Evolutionary conservation across 2,329 filamentous ascomycete species (phyloP), one percentile per base, ranked within the genome.

Genomic region (Dactylellina sp.): DNA sequence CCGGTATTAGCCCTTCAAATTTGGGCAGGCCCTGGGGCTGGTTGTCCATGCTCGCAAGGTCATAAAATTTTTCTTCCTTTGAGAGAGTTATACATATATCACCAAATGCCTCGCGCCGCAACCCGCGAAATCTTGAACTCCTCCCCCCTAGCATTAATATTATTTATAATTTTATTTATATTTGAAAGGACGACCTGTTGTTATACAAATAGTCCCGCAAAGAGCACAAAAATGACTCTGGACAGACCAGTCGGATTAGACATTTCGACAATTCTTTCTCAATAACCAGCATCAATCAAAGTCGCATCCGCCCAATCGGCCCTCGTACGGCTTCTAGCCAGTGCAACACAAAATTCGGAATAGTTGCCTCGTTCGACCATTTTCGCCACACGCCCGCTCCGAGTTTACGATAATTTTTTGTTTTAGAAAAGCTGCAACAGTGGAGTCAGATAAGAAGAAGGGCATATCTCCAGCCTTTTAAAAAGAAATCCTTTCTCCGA

Each of bases 11-110:
- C 59, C 56, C 65, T 62, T 71, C 66, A 72, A 60, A 72, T 72
- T 72, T 72, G 66, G 66, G 66, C 66, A 63, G 66, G 66, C 57
- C 65, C 53, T 25, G 64, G 49, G 57, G 37, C 47, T 57, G 32
- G 52, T 52, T 46, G 59, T 44, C 53, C 63, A 68, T 52, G 63
- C 46, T 68, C 53, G 63, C 63, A 68, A 50, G 53, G 37, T 44
- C n/a, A 7, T 39, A 53, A 35, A 52, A 66, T 42, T 42, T 59
- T 66, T 44, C 22, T 46, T 52, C 46, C 16, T 52, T 35, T 37
- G 47, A n/a, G 61, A 11, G 40, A 46, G n/a, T 42, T 59, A 25
- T 35, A 68, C 39, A 70, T 70, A 66, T 66, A 66, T 59, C 56
- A 56, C 61, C 47, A 61, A 68, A 20, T 35, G 12, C 56, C 64